Percentiles rank a stretch among this genome's conserved stretches.
These are phyloP conservation scores for Trichophyton equinum DNA, from an alignment of 2,329 filamentous ascomycete species.

Conservation along the genomic window DNA sequence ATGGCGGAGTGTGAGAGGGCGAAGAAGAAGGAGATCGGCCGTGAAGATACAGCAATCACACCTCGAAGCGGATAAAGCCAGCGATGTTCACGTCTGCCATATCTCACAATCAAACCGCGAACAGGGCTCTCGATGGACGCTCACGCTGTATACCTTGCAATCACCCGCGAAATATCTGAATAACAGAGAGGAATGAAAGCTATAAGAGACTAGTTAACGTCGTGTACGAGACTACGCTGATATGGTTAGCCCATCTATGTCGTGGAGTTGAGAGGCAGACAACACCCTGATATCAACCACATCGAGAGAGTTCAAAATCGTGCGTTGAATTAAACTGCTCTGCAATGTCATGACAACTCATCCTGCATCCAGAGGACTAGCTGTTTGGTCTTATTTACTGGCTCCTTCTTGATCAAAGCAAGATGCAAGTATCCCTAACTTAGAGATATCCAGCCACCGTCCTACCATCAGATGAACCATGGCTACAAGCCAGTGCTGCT, in stretches of 20 bases:
- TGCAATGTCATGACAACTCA: not conserved
- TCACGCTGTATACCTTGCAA: not conserved
- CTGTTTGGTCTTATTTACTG: not conserved
- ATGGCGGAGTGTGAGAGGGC: too few species aligned
- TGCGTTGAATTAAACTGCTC: too few species aligned
- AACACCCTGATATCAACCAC: too few species aligned
- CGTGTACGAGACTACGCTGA: too few species aligned
- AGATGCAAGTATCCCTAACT: not conserved
- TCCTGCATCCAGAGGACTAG: not conserved
- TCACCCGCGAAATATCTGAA: not conserved
- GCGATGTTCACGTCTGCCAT: not conserved
- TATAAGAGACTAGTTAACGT: too few species aligned
- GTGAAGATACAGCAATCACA: not conserved
- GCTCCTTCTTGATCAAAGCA: not conserved
- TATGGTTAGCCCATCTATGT: too few species aligned
- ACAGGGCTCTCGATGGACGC: not conserved
- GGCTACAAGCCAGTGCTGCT: not conserved
- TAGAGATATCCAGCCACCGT: not conserved
- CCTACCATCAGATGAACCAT: not conserved
- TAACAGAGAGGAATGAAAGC: too few species aligned
- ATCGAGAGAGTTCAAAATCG: too few species aligned
- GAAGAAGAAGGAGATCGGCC: not conserved
- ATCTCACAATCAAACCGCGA: not conserved
- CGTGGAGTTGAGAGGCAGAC: too few species aligned
- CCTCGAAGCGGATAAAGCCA: not conserved